Conservation (phyloP, 208 protist species). For the Plasmodiophora brassicae region DNA sequence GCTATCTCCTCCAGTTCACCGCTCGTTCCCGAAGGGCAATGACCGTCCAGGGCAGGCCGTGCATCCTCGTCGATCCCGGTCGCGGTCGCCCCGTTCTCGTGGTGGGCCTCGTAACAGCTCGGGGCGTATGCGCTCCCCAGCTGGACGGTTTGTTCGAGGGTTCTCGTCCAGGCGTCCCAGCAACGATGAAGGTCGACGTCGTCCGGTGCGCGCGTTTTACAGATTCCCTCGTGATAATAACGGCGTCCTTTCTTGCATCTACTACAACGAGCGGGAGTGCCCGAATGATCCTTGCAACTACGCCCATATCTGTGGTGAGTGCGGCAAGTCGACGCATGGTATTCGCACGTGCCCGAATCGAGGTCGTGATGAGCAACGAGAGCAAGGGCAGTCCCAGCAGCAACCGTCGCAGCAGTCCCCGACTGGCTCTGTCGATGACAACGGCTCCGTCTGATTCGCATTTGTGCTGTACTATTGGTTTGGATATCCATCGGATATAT, state of each 20-base stretch:
- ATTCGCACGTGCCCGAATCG: neutral
- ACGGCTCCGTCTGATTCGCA: too few species aligned
- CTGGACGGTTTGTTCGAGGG: neutral
- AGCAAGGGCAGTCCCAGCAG: too few species aligned
- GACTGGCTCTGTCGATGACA: too few species aligned
- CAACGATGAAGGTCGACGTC: slow-evolving; percentile 4
- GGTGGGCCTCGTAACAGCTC: neutral
- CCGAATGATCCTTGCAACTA: slow-evolving; percentile 13
- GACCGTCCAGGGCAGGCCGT: neutral
- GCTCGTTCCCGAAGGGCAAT: neutral
- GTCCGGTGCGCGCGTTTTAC: neutral
- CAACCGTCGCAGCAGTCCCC: too few species aligned
- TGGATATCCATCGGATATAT: too few species aligned
- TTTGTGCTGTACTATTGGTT: too few species aligned
- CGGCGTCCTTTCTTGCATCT: neutral
- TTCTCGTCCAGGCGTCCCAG: neutral
- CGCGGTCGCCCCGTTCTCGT: neutral
- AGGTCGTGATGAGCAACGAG: too few species aligned
- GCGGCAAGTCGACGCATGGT: neutral
- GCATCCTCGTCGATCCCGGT: neutral
- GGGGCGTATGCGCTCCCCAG: neutral
- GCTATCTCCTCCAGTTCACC: neutral
- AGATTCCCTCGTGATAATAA: neutral
- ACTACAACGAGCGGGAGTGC: neutral
- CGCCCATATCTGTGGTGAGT: neutral